Evolutionary conservation across 805 yeast species (phyloP).

Genomic region (Kazachstania taianensis): DNA sequence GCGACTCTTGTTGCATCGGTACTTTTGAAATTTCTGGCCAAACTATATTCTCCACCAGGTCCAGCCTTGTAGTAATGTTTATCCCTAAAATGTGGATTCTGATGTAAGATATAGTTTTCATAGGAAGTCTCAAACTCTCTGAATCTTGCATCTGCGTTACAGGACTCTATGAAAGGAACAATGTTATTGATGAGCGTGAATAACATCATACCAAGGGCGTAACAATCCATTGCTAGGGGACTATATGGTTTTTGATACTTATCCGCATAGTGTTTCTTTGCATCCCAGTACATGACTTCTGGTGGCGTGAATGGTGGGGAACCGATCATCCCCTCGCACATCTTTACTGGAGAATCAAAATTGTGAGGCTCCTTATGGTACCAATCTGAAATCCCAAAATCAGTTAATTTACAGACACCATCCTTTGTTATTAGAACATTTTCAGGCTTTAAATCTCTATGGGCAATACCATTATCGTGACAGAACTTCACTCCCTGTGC

Average conservation of each 20-base stretch:
- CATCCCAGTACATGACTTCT: slow-evolving; percentile 47
- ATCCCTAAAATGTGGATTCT: slow-evolving; percentile 42
- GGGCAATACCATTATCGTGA: slow-evolving; percentile 60
- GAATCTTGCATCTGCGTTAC: slow-evolving; percentile 38
- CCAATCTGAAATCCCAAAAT: slow-evolving; percentile 66
- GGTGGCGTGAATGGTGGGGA: slow-evolving; percentile 80
- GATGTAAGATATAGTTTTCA: slow-evolving; percentile 28
- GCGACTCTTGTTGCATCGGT: slow-evolving; percentile 59
- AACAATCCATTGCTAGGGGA: slow-evolving; percentile 59
- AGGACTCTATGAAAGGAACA: slow-evolving; percentile 51
- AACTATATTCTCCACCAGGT: slow-evolving; percentile 65
- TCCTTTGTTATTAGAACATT: slow-evolving; percentile 49
- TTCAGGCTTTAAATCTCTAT: slow-evolving; percentile 69
- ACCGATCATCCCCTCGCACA: slow-evolving; percentile 47
- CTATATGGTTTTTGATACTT: slow-evolving; percentile 36
- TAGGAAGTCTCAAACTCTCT: slow-evolving; percentile 48
- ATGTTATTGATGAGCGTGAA: slow-evolving; percentile 50
- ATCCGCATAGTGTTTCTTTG: slow-evolving; percentile 28
- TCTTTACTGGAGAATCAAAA: slow-evolving; percentile 32
- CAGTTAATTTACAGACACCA: slow-evolving; percentile 61
- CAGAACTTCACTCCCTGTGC: slow-evolving; percentile 51
- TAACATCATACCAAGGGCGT: slow-evolving; percentile 64
- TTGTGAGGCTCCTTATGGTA: slow-evolving; percentile 49
- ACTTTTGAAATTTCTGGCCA: slow-evolving; percentile 52
- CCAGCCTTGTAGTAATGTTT: slow-evolving; percentile 38